Base-by-base conservation (phyloP, 768 basidiomycete genomes). In the Termitomyces sp. region DNA sequence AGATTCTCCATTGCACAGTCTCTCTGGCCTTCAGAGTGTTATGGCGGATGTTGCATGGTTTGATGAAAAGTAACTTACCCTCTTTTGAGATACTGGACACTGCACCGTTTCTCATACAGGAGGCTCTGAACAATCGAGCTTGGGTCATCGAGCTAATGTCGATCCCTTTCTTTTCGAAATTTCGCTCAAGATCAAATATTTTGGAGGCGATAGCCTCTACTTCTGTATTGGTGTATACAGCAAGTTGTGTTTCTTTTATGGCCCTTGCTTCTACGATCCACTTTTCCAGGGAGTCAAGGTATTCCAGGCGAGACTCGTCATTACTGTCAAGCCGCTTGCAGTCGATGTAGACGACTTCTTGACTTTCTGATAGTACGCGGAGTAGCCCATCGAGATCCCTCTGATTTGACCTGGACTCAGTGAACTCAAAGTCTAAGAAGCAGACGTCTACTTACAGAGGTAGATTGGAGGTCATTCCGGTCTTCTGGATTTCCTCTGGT, bases 241-340 rank as follows among this genome's bases (percentile, higher is more conserved):
- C 35, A 15, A 31, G 29, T 15, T 48, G 20, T 10, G 18, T 0
- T 27, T 35, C 42, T 31, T 22, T 18, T 22, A 16, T 25, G 7
- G 10, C 20, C 12, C 33, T 54, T 40, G 41, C 54, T 16, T 47
- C 5, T 2, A 16, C 33, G 2, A 44, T 36, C 47, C 54, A 54
- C 13, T 48, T 22, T 18, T 50, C 15, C 3, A 60, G 39, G 23
- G 16, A 32, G 41, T 50, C 40, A 13, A 25, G 33, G 20, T 53
- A 55, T 18, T 31, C 39, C n/a, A 53, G 32, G 1, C 20, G 47
- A 20, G 40, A 38, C 43, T 51, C 27, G 7, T 42, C 16, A 31
- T 7, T 44, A 6, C 25, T 18, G 33, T 55, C 47, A n/a, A 55
- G 47, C 29, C 42, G 13, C 22, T 50, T 55, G 38, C 33, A 55